Percentiles rank a stretch among this genome's conserved stretches.
Evolutionary conservation across 2,329 filamentous ascomycete species (phyloP).

Genomic region (Xylariales sp.): DNA sequence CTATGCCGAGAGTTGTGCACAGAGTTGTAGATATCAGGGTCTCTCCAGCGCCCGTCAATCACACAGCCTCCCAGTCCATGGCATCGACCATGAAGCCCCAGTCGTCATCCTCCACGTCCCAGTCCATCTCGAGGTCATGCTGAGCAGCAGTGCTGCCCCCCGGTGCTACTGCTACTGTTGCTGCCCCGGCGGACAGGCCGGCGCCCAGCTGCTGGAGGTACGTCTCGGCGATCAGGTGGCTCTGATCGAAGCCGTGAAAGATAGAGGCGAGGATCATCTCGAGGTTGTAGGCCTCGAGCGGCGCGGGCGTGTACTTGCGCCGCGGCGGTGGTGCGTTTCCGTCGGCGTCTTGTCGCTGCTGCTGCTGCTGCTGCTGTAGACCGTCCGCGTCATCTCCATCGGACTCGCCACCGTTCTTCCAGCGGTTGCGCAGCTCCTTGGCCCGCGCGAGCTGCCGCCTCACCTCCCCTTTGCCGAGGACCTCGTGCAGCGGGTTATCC

Average conservation of each 20-base stretch:
- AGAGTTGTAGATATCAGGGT: too few species aligned
- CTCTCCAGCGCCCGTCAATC: conserved; percentile 6
- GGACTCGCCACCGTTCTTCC: conserved; percentile 61
- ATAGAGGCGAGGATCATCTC: conserved; percentile 54
- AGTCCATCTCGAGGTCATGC: conserved; percentile 15
- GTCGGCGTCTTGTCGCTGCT: too few species aligned
- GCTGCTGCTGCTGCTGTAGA: too few species aligned
- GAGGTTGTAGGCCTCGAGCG: conserved; percentile 58
- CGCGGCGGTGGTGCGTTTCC: too few species aligned
- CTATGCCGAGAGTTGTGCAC: too few species aligned
- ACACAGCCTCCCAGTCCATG: conserved; percentile 52
- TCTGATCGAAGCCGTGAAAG: conserved; percentile 54
- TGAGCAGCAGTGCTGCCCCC: conserved; percentile 9
- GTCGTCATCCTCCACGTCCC: conserved; percentile 32
- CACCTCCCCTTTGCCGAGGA: conserved; percentile 52
- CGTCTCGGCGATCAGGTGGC: conserved; percentile 46
- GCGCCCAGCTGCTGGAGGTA: conserved; percentile 28
- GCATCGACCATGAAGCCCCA: conserved; percentile 57
- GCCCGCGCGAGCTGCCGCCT: conserved; percentile 57
- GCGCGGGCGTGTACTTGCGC: conserved; percentile 18
- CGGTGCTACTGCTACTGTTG: too few species aligned
- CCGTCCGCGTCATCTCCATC: too few species aligned
- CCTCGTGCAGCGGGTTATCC: conserved; percentile 49
- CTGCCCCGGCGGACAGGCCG: too few species aligned
- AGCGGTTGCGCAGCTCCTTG: conserved; percentile 67